Conservation (phyloP, 345 rosid species). For the Pistacia atlantica region DNA sequence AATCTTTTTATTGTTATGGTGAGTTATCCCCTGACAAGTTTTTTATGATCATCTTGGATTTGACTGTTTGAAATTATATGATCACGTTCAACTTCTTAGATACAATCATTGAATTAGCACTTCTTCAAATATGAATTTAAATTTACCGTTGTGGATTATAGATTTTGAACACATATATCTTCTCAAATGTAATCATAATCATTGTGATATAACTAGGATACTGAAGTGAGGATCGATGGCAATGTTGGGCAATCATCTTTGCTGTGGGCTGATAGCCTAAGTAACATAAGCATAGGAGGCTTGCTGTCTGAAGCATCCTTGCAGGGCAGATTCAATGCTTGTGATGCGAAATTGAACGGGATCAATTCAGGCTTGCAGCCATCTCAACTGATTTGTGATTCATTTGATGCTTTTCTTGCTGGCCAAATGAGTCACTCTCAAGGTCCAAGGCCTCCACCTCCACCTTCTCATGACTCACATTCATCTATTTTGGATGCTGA, state of each 20-base stretch:
- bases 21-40: constrained; percentile 1
- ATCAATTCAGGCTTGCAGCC: constrained; percentile 37
- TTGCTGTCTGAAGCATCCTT: constrained; percentile 82
- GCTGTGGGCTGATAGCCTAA: constrained; percentile 66
- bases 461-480: constrained; percentile 32
- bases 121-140: neutral
- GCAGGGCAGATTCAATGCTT: constrained; percentile 38
- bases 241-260: constrained; percentile 38
- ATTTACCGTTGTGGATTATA: neutral
- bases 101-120: neutral
- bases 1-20: neutral
- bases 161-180: neutral
- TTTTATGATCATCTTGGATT: neutral
- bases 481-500: constrained; percentile 91
- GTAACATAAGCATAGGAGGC: constrained; percentile 81
- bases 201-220: constrained; percentile 42
- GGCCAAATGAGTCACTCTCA: constrained; percentile 42
- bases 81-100: neutral
- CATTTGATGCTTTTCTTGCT: constrained; percentile 69
- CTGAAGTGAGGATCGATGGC: constrained; percentile 33
- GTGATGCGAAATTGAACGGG: constrained; percentile 41
- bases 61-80: constrained; percentile 6
- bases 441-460: constrained; percentile 25
- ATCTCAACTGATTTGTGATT: constrained; percentile 63
- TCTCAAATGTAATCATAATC: constrained; percentile 18